Evolutionary conservation across 78 protist genomes (phyloP), one percentile per base, ranked within the genome.

Genomic region (Polysphondylium violaceum): DNA sequence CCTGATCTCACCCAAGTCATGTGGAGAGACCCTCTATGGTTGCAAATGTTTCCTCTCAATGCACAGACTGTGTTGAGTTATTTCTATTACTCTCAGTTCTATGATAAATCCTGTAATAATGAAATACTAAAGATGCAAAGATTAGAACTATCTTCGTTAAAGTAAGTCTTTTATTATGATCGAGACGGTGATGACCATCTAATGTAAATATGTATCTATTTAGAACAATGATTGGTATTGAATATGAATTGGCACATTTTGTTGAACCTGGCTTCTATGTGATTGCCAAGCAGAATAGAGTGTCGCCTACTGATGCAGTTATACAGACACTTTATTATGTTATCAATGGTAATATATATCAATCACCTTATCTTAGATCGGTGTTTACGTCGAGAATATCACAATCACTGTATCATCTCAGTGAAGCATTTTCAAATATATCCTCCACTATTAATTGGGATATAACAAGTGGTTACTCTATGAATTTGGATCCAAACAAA

Each of bases 11-110:
- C 89, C 50, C 67, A 67, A 33, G 74, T 81, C 7, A 81, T 81
- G 89, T 81, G 89, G 89, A 81, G 89, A 38, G 89, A 81, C 41
- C 89, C 63, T 12, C 7, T 81, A 27, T 81, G 89, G 89, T 47
- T 81, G n/a, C 56, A 33, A 81, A 65, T 33, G 41, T 68, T 65
- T 21, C 89, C 89, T 11, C 40, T 81, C 12, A 81, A 65, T 40
- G 14, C 36, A 17, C 59, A 51, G 17, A 81, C 76, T 2, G 53
- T 55, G 14, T 23, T 81, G 23, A 27, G 21, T 17, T 81, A 81
- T n/a, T 81, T 81, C 33, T 65, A 53, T 31, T 35, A 65, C 16
- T 81, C 89, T 33, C 89, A 81, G 25, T 81, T 81, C n/a, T 81
- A 81, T n/a, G 89, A 81, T 56, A 81, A 81, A 27, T 56, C 43